phyloP scores from a whole-genome alignment of 179 eudicot genomes.

The Nepenthes alata region DNA sequence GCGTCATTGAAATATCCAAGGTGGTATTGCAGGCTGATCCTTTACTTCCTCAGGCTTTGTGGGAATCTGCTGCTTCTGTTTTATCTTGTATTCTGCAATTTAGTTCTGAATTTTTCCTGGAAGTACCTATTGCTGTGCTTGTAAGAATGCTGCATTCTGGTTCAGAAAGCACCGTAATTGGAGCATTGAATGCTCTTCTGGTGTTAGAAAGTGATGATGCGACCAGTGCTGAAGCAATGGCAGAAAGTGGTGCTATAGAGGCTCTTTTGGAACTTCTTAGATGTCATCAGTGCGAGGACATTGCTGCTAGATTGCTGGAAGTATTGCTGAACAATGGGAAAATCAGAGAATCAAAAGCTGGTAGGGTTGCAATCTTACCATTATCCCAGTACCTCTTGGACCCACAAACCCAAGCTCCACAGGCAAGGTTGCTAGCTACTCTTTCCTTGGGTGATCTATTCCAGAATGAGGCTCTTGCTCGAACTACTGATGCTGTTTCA shows the following conservation, averaged over 20 bases:
- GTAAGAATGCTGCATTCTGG: conserved; percentile 89
- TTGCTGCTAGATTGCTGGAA: conserved; percentile 87
- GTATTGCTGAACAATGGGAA: conserved; percentile 80
- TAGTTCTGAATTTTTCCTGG: conserved; percentile 89
- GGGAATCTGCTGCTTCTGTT: conserved; percentile 94
- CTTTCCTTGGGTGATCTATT: conserved; percentile 96
- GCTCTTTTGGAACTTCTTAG: conserved; percentile 88
- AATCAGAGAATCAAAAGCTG: conserved; percentile 78
- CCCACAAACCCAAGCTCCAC: conserved; percentile 96
- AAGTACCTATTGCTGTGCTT: conserved; percentile 88
- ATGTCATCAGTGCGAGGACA: conserved; percentile 86
- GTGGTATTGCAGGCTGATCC: conserved; percentile 81
- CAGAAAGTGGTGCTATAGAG: conserved; percentile 97
- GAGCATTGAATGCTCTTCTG: conserved; percentile 87
- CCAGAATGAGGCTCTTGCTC: conserved; percentile 91
- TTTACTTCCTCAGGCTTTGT: conserved; percentile 77
- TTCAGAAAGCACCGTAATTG: conserved; percentile 66
- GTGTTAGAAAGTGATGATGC: conserved; percentile 93
- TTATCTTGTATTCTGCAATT: conserved; percentile 81
- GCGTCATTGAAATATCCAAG: conserved; percentile 75
- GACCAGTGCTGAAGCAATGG: conserved; percentile 89
- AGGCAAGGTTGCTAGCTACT: conserved; percentile 77
- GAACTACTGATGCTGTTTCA: conserved; percentile 79
- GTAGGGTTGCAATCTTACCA: conserved; percentile 71
- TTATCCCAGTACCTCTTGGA: conserved; percentile 92